Base-by-base conservation (phyloP, 1,139 yeast genomes). In the Pichia kudriavzevii region DNA sequence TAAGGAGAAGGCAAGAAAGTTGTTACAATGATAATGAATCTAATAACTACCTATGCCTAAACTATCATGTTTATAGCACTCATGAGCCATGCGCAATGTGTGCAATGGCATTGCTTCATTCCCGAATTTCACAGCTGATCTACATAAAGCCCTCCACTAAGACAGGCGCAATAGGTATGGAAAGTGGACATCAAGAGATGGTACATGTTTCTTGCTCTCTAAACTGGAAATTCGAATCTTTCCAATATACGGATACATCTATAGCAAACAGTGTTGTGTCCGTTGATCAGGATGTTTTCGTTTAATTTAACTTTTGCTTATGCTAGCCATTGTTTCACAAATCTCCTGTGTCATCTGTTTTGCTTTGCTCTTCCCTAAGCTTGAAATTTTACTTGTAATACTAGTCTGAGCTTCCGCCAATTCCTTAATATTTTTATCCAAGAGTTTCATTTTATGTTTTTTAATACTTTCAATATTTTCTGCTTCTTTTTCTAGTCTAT, bases 11-110 rank as follows among this genome's bases (percentile, higher is more conserved):
- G 28, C 26, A 45, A 22, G 16, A 30, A 7, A 28, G 22, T 14
- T 13, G 34, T 6, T 38, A 40, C 5, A 28, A 32, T 8, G 38
- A 44, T 21, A 29, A 21, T 6, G 21, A 38, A 1, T 26, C 36
- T 8, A 46, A 47, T 25, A 57, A 48, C 31, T 93, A 93, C 52
- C 66, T 93, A 8, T 88, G 97, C 51, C 72, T 79, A 30, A 72
- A 76, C 39, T 69, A 77, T 45, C 77, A 82, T 42, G 87, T 91
- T 0, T 87, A 83, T 52, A 81, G 93, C 1, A 81, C 95, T 0
- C 95, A 87, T 53, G 98, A 93, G 55, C 99, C 98, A 1, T 93
- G 98, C 54, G 72, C 84, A 0, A 93, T 91, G 97, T 93, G 99
- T 52, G 63, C 83, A 7, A 93, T 93, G 99, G 98, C 97, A 0